Conservation (phyloP, 129 eudicot genomes). For the Helianthus tuberosus region DNA sequence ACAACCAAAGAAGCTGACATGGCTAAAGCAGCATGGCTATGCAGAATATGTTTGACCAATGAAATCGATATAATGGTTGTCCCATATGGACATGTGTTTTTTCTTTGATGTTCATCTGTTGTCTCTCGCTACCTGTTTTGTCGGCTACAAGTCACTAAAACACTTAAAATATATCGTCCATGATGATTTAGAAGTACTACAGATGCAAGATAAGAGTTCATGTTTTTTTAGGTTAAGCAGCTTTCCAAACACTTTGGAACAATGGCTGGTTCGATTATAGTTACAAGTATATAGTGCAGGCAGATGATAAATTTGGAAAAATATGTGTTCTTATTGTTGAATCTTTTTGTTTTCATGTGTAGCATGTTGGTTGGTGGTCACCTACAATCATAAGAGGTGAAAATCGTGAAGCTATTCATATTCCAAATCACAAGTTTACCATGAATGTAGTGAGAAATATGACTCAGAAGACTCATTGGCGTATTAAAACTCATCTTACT, state of each 20-base stretch:
- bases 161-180: constrained; percentile 82
- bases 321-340: background rate
- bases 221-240: background rate
- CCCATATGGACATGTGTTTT: constrained; percentile 95
- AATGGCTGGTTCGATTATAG: constrained; percentile 12
- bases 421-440: constrained; percentile 92
- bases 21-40: constrained; percentile 97
- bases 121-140: constrained; percentile 98
- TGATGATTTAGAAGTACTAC: constrained; percentile 35
- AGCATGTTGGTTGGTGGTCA: constrained; percentile 99
- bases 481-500: constrained; percentile 91
- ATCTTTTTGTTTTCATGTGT: constrained; percentile 23
- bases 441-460: constrained; percentile 94
- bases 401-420: constrained; percentile 97
- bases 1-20: constrained; percentile 95
- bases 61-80: constrained; percentile 77
- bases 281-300: constrained; percentile 26
- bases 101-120: constrained; percentile 90
- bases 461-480: constrained; percentile 97
- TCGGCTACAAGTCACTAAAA: constrained; percentile 79
- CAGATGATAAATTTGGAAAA: constrained; percentile 2
- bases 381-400: constrained; percentile 96
- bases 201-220: background rate
- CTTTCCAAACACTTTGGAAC: constrained; percentile 14
- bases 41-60: constrained; percentile 80